Percentiles rank a stretch among this genome's conserved stretches.
These are phyloP conservation scores for Isoetes taiwanensis DNA, from an alignment of 75 land plant genomes.

Conservation along the genomic window DNA sequence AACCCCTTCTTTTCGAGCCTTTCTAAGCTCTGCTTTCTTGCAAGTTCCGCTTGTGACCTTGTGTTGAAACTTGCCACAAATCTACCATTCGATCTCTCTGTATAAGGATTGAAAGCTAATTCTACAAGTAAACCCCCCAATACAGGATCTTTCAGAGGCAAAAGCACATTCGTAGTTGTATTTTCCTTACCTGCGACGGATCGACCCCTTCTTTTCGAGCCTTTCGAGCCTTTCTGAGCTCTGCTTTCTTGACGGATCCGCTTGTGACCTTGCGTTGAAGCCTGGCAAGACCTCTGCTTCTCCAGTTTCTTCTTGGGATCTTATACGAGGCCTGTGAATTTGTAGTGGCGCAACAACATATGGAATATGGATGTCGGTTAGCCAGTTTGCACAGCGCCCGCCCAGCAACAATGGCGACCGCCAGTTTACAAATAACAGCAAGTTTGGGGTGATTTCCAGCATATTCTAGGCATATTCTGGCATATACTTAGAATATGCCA, in stretches of 20 bases:
- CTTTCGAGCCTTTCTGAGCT: constrained; percentile 36
- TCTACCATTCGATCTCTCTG: constrained; percentile 58
- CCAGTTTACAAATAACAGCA: no score
- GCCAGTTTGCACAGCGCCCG: no score
- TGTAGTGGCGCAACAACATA: no score
- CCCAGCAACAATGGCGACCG: no score
- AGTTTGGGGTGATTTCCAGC: no score
- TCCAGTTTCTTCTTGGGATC: no score
- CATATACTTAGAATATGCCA: no score
- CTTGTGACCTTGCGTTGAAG: constrained; percentile 37
- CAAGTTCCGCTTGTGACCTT: constrained; percentile 45
- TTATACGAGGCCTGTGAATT: no score
- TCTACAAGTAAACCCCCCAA: constrained; percentile 53
- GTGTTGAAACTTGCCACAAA: constrained; percentile 43
- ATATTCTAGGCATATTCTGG: no score
- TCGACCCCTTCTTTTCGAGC: constrained; percentile 23
- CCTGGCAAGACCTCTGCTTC: constrained; percentile 42
- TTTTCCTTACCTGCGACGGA: no score
- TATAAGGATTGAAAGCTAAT: constrained; percentile 68
- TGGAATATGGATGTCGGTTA: no score
- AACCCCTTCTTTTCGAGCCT: constrained; percentile 24
- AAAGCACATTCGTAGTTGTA: no score
- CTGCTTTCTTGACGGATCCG: constrained; percentile 79
- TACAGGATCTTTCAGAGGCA: constrained; percentile 45
- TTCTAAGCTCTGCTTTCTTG: constrained; percentile 70